Percentiles rank a stretch among this genome's conserved stretches.
Evolutionary conservation across 805 yeast genomes (phyloP).

Genomic region (Cyberlindnera xylosilytica): DNA sequence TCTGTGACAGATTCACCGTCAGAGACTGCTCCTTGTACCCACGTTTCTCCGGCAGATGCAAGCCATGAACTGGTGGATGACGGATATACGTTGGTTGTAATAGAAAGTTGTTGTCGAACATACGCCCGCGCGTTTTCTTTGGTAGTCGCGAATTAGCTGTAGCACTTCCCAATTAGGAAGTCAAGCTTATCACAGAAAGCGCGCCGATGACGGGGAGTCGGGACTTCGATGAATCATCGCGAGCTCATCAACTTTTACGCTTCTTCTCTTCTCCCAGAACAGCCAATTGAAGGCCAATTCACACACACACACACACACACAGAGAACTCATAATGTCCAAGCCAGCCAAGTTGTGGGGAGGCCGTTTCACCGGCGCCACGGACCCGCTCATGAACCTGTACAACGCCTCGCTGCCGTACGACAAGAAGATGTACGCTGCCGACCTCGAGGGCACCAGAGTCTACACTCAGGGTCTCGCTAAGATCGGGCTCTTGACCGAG

Average conservation of each 20-base stretch:
- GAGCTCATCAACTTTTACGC: not conserved
- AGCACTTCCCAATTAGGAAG: not conserved
- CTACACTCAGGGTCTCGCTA: slow-evolving; percentile 81
- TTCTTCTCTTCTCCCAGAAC: not conserved
- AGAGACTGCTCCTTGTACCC: slow-evolving; percentile 98
- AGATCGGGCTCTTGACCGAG: slow-evolving; percentile 67
- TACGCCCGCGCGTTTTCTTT: too few relatives aligned
- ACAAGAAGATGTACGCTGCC: slow-evolving; percentile 89
- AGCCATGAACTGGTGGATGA: slow-evolving; percentile 68
- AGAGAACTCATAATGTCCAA: slow-evolving; percentile 19
- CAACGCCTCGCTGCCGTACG: slow-evolving; percentile 96
- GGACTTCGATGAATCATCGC: not conserved
- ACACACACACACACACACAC: not conserved
- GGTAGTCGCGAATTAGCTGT: not conserved
- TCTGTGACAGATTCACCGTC: slow-evolving; percentile 95
- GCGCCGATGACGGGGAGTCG: too few relatives aligned
- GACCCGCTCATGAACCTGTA: slow-evolving; percentile 97
- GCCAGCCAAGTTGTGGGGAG: slow-evolving; percentile 86
- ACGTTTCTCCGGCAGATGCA: slow-evolving; percentile 96
- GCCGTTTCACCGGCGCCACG: slow-evolving; percentile 94
- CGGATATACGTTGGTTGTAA: too few relatives aligned
- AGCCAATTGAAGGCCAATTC: not conserved
- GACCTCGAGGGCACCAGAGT: slow-evolving; percentile 93
- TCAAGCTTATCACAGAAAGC: not conserved
- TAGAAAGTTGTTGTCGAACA: too few relatives aligned